Conservation (phyloP, 805 yeast genomes). For the Spathaspora passalidarum region DNA sequence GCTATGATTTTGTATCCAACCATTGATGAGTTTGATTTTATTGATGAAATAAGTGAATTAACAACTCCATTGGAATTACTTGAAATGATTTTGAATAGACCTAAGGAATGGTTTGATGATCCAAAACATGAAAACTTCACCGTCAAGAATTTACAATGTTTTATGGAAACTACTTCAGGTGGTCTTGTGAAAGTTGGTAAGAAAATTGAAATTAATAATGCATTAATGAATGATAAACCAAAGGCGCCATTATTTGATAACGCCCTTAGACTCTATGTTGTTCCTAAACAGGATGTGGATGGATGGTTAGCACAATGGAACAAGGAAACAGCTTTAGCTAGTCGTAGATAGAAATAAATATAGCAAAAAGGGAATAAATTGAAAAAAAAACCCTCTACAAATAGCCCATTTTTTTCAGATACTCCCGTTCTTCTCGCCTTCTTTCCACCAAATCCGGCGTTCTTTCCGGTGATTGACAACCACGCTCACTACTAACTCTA, state of each 20-base stretch:
- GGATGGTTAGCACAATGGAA: conserved; percentile 70
- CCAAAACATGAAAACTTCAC: conserved; percentile 61
- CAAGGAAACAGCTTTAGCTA: conserved; percentile 55
- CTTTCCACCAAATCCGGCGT: conserved; percentile 40
- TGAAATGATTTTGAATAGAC: conserved; percentile 57
- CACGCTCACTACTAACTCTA: conserved; percentile 31
- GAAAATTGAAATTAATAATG: conserved; percentile 62
- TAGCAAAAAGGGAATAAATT: not conserved
- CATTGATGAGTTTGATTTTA: conserved; percentile 76
- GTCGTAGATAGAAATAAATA: conserved; percentile 16
- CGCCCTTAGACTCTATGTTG: conserved; percentile 68
- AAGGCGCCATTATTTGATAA: conserved; percentile 75
- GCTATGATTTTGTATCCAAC: conserved; percentile 80
- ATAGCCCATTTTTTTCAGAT: conserved; percentile 47
- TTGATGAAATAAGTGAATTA: conserved; percentile 72
- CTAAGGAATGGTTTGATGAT: conserved; percentile 64
- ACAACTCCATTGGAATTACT: conserved; percentile 64
- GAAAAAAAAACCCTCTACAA: not conserved
- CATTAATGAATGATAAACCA: conserved; percentile 59
- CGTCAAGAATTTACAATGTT: conserved; percentile 61
- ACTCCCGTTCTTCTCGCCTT: conserved; percentile 40
- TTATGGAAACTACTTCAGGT: conserved; percentile 78
- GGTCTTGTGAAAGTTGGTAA: conserved; percentile 86
- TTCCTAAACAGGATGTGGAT: conserved; percentile 66
- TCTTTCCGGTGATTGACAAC: conserved; percentile 52